Percentiles rank a stretch among this genome's conserved stretches.
phyloP scores from a whole-genome alignment of 768 basidiomycete species.

The Cystofilobasidium ferigula region DNA sequence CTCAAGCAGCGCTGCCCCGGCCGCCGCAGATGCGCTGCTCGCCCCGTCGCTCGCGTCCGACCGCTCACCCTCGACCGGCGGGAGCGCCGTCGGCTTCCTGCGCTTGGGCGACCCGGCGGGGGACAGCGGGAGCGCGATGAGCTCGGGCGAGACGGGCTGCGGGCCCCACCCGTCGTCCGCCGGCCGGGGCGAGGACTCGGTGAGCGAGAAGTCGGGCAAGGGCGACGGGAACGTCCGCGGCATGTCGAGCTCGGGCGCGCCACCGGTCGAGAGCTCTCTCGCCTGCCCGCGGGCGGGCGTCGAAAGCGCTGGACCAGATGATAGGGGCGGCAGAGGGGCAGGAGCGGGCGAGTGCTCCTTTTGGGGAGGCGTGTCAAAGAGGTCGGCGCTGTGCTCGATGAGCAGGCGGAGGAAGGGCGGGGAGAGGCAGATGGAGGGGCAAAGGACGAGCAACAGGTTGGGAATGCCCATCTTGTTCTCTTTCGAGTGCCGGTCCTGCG shows the following conservation, averaged over 20 bases:
- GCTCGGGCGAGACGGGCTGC: not conserved
- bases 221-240: not conserved
- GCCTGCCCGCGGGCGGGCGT: not conserved
- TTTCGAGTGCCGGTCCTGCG: slow-evolving; percentile 53
- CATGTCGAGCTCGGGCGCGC: not conserved
- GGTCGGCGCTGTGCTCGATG: slow-evolving; percentile 20
- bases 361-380: slow-evolving; percentile 5
- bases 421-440: slow-evolving; percentile 63
- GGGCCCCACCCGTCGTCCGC: not conserved
- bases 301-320: not conserved
- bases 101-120: not conserved
- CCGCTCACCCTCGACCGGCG: not conserved
- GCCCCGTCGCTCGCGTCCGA: not conserved
- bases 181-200: not conserved
- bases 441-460: slow-evolving; percentile 77
- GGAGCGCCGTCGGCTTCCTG: not conserved
- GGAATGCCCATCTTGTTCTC: slow-evolving; percentile 87
- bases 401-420: slow-evolving; percentile 25
- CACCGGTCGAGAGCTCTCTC: not conserved
- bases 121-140: not conserved
- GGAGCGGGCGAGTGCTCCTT: not conserved
- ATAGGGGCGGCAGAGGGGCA: not conserved
- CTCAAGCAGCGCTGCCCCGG: not conserved
- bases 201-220: not conserved
- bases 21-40: no score